phyloP scores from a whole-genome alignment of 257 asterid genomes.

The Petunia secreta region DNA sequence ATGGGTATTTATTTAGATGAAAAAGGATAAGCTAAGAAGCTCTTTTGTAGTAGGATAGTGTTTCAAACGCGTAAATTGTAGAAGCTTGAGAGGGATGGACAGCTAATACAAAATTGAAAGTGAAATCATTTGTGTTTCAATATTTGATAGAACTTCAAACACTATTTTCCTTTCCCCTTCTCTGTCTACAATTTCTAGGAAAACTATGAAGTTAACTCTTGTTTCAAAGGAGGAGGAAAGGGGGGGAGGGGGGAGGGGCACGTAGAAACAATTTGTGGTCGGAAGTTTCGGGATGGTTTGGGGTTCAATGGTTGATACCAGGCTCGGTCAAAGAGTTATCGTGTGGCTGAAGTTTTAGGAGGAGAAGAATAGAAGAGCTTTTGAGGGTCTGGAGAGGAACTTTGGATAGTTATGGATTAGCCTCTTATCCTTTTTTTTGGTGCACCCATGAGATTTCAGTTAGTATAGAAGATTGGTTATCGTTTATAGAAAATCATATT shows the following conservation, averaged over 20 bases:
- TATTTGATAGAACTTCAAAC: not conserved
- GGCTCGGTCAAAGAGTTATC: no score
- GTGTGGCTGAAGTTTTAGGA: no score
- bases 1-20: no score
- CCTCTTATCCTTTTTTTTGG: no score
- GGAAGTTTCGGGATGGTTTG: no score
- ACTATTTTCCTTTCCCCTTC: not conserved
- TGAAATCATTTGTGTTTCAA: not conserved
- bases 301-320: no score
- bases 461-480: no score
- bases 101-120: not conserved
- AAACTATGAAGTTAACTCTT: not conserved
- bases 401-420: no score
- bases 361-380: no score
- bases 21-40: not conserved
- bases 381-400: no score
- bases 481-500: no score
- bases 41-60: not conserved
- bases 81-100: conserved; percentile 4
- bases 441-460: no score
- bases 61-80: not conserved
- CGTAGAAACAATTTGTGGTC: not conserved
- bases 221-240: not conserved
- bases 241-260: not conserved
- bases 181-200: not conserved